Conservation (phyloP, 2,329 filamentous ascomycete species). For the Ophiocordyceps robertsii region DNA sequence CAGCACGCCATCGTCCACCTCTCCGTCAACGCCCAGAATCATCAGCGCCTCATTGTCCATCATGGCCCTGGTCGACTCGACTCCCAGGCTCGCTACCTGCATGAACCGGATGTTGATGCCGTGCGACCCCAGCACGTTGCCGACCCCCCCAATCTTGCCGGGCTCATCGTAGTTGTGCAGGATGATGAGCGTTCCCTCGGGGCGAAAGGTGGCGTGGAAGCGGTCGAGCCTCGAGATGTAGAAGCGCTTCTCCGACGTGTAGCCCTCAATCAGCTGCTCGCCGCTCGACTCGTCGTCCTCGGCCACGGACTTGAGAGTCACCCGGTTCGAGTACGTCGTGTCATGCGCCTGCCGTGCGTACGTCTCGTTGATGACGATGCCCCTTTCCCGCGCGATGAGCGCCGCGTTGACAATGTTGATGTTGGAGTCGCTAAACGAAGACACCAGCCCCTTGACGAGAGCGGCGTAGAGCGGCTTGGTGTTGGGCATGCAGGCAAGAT, state of each 20-base stretch:
- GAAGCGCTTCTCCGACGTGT: slow-evolving; percentile 47
- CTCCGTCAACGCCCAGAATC: slow-evolving; percentile 62
- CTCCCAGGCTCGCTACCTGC: slow-evolving; percentile 49
- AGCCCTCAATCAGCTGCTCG: slow-evolving; percentile 47
- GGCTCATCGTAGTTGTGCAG: slow-evolving; percentile 71
- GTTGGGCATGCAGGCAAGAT: slow-evolving; percentile 56
- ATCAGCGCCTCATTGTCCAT: slow-evolving; percentile 59
- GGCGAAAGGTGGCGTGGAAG: slow-evolving; percentile 61
- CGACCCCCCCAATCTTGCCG: slow-evolving; percentile 72
- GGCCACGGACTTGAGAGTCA: slow-evolving; percentile 49
- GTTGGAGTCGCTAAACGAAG: slow-evolving; percentile 52
- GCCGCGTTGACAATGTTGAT: slow-evolving; percentile 77
- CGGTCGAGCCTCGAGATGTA: slow-evolving; percentile 62
- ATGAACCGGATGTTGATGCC: slow-evolving; percentile 72
- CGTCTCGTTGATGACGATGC: slow-evolving; percentile 64
- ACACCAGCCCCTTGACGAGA: slow-evolving; percentile 61
- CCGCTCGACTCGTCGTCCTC: slow-evolving; percentile 9
- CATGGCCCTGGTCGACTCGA: slow-evolving; percentile 4
- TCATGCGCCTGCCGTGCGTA: slow-evolving; percentile 49
- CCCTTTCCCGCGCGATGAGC: slow-evolving; percentile 62
- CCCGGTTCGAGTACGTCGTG: slow-evolving; percentile 53
- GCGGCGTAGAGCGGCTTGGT: slow-evolving; percentile 71
- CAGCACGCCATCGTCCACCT: slow-evolving; percentile 43
- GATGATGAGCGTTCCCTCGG: slow-evolving; percentile 62
- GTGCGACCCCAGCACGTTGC: slow-evolving; percentile 52